Base-by-base conservation (phyloP, 495 filamentous ascomycete genomes). In the Penicillium antarcticum region DNA sequence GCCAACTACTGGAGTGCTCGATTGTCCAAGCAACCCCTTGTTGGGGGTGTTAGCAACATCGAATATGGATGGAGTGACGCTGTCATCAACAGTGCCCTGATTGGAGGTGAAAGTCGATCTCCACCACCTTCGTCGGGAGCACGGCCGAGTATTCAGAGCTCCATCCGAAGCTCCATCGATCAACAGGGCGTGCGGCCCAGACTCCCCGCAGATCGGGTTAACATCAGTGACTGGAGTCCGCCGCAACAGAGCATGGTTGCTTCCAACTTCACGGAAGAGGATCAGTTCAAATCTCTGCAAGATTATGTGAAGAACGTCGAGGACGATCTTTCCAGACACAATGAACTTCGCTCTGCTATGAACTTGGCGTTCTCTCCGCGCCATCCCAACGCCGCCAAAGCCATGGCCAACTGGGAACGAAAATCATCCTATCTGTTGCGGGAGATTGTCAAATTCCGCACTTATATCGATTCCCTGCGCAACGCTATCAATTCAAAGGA, bases 1-100 rank as follows among this genome's bases (percentile, higher is more conserved):
- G 92, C 90, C 57, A 99, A 99, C 71, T 99, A 99, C 71, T 99
- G 94, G 94, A 89, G 89, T 60, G 91, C 94, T 2, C 81, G 94
- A 37, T 75, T 97, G 8, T 95, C 89, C 60, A 97, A 96, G 53
- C 88, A 96, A 54, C 94, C 94, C 10, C 74, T 97, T 4, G 80
- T 91, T 8, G 94, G 92, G 21, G 92, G 90, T 53, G 86, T 97
- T 60, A 95, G 89, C 71, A 99, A 97, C 60, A 86, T 97, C 44
- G 95, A 99, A 67, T 97, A 97, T 64, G 94, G 94, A 48, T 97
- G 95, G 94, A 87, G 88, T 47, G 92, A 96, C 40, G 74, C 80
- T n/a, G 79, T 96, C 57, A 84, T 96, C 61, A 92, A 95, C 59
- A 80, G 81, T 41, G 83, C 86, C 10, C 69, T 89, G 31, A 74